A percentile compares a stretch with the other conserved stretches of the same genome.
These are phyloP conservation scores for Coemansia reversa DNA, from an alignment of 192 early-diverging fungal genomes.

Conservation along the genomic window DNA sequence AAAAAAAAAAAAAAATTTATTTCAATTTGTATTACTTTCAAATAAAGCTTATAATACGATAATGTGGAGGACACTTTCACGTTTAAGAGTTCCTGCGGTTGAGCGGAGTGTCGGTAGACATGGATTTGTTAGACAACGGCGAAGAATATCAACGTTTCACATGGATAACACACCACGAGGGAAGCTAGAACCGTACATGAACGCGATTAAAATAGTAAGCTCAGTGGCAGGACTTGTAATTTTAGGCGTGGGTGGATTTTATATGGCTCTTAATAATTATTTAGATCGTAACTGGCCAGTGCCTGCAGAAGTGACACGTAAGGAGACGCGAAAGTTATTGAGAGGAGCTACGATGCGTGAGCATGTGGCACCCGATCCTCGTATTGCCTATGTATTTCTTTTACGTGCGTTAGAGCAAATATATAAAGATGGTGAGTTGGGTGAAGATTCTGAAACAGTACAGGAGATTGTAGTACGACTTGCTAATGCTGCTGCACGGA, in stretches of 20 bases:
- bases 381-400: constrained; percentile 41
- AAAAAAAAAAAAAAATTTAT: too few relatives aligned
- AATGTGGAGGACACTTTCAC: too few relatives aligned
- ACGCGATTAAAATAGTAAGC: constrained; percentile 27
- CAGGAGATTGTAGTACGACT: constrained; percentile 41
- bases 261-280: constrained; percentile 18
- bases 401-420: constrained; percentile 40
- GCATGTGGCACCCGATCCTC: constrained; percentile 41
- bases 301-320: constrained; percentile 7
- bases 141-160: constrained; percentile 35
- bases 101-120: too few relatives aligned
- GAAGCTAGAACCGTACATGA: constrained; percentile 34
- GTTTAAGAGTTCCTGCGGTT: too few relatives aligned
- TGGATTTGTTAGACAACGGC: too few relatives aligned
- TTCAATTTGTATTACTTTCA: too few relatives aligned
- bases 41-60: too few relatives aligned
- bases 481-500: constrained; percentile 27
- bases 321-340: constrained; percentile 27
- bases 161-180: constrained; percentile 37
- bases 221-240: constrained; percentile 18
- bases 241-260: constrained; percentile 22
- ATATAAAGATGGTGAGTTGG: constrained; percentile 25
- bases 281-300: constrained; percentile 26
- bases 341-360: constrained; percentile 44
- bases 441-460: constrained; percentile 22